Conservation (phyloP, 176 grass and related monocot genomes). For the bread wheat (Triticum aestivum) region IWGSC_CS_RefSeq_v2.1 NC_057808.1:462343709-462344208, state of each 20-base stretch:
- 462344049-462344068: not conserved
- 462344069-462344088: not conserved
- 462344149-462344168: not conserved
- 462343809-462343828: not conserved
- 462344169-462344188: not conserved
- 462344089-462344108: not conserved
- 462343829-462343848: not conserved
- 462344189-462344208: not conserved
- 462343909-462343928: not conserved
- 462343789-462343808: not conserved
- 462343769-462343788: not conserved
- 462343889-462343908: not conserved
- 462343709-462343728: not conserved
- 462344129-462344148: not conserved
- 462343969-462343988: not conserved
- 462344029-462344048: not conserved
- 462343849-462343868: not conserved
- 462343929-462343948: not conserved
- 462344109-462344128: not conserved
- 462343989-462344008: not conserved
- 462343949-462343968: not conserved
- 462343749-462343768: not conserved
- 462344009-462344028: not conserved
- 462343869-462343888: not conserved
- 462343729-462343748: not conserved